A percentile compares a stretch with the other conserved stretches of the same genome.
These are phyloP conservation scores for Plasmodium gaboni DNA, from an alignment of 169 alveolate genomes.

Conservation along the genomic window DNA sequence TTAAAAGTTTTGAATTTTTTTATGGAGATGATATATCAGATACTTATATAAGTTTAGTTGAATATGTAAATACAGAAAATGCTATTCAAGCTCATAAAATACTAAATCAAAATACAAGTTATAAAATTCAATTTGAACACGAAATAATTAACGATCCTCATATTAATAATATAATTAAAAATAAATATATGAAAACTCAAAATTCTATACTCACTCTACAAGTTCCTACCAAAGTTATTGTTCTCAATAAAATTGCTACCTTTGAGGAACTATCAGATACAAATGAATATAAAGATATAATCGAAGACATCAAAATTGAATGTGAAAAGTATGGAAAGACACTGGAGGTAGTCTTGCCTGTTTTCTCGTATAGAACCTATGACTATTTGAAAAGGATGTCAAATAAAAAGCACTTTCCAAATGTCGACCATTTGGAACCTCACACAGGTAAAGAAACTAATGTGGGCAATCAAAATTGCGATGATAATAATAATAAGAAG, in stretches of 20 bases:
- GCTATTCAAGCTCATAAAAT: constrained; percentile 83
- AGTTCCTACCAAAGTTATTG: constrained; percentile 81
- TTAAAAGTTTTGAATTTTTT: constrained; percentile 28
- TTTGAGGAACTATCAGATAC: constrained; percentile 87
- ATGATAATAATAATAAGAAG: not conserved
- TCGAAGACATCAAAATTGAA: constrained; percentile 86
- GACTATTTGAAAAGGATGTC: not conserved
- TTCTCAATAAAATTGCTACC: constrained; percentile 85
- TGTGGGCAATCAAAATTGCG: not conserved
- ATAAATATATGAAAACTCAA: constrained; percentile 49
- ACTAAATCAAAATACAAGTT: constrained; percentile 80
- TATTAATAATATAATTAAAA: constrained; percentile 75
- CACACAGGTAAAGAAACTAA: not conserved
- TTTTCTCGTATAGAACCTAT: constrained; percentile 79
- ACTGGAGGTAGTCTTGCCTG: constrained; percentile 84
- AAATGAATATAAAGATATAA: constrained; percentile 87
- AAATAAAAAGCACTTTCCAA: not conserved
- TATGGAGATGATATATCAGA: constrained; percentile 53
- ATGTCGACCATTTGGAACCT: not conserved
- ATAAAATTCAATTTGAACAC: constrained; percentile 77
- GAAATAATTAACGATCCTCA: constrained; percentile 79
- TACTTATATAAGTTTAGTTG: constrained; percentile 76
- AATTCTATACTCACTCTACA: constrained; percentile 77
- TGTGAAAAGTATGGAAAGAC: constrained; percentile 87
- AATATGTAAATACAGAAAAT: constrained; percentile 77